Evolutionary conservation across 2,329 filamentous ascomycete species (phyloP).

Genomic region (Orbilia oligospora): DNA sequence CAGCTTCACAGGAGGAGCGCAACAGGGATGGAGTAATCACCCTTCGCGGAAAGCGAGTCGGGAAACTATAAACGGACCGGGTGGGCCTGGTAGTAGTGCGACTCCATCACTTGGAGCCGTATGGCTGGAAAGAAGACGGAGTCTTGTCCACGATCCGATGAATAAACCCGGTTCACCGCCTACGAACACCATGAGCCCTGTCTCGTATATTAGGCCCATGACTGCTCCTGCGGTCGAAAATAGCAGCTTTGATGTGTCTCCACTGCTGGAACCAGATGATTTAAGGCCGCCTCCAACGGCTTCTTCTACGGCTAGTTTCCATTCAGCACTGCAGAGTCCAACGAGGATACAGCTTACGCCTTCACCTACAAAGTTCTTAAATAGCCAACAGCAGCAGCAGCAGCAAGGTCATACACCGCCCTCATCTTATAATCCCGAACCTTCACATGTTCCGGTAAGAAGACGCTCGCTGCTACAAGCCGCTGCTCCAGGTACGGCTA

Average conservation of each 20-base stretch:
- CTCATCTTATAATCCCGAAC: conserved; percentile 43
- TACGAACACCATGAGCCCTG: conserved; percentile 35
- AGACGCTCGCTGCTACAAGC: conserved; percentile 51
- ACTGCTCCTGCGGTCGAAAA: conserved; percentile 38
- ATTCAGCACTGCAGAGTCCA: conserved; percentile 57
- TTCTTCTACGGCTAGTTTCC: conserved; percentile 59
- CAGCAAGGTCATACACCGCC: conserved; percentile 14
- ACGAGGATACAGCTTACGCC: conserved; percentile 51
- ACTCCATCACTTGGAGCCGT: conserved; percentile 23
- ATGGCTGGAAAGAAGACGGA: conserved; percentile 44
- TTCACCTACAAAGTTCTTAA: conserved; percentile 45
- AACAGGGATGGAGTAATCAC: conserved; percentile 38
- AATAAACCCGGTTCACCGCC: conserved; percentile 39
- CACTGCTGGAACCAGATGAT: conserved; percentile 52
- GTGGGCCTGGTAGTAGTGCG: conserved; percentile 23
- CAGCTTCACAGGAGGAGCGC: conserved; percentile 32
- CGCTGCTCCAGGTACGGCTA: conserved; percentile 55
- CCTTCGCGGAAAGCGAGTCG: conserved; percentile 46
- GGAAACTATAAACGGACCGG: conserved; percentile 34
- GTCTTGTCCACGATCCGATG: conserved; percentile 42
- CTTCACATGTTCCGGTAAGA: conserved; percentile 42
- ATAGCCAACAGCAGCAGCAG: conserved; percentile 17
- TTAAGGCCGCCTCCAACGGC: conserved; percentile 49
- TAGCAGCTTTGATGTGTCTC: conserved; percentile 32
- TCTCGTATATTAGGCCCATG: conserved; percentile 43